phyloP scores from a whole-genome alignment of 768 basidiomycete genomes.

The Suillus fuscotomentosus region DNA sequence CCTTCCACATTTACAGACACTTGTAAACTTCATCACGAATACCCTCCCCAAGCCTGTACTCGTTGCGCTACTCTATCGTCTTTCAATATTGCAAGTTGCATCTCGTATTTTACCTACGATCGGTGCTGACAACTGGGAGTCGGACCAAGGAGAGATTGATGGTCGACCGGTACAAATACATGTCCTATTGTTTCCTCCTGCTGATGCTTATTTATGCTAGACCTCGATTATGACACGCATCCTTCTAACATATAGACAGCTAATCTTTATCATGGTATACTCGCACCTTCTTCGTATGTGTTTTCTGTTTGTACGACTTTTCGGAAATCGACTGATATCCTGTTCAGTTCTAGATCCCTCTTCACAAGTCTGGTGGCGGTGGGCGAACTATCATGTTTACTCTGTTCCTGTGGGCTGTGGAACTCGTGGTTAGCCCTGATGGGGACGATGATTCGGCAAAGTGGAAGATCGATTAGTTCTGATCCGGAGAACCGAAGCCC shows the following conservation, averaged over 20 bases:
- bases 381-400: constrained; percentile 91
- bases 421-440: constrained; percentile 75
- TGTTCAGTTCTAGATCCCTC: constrained; percentile 81
- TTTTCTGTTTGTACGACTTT: background rate
- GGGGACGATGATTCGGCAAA: constrained; percentile 65
- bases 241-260: constrained; percentile 78
- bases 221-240: constrained; percentile 75
- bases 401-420: constrained; percentile 78
- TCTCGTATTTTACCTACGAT: constrained; percentile 84
- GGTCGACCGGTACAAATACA: constrained; percentile 59
- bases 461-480: constrained; percentile 69
- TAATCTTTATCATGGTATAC: constrained; percentile 84
- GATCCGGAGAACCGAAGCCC: constrained; percentile 1
- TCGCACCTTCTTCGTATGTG: constrained; percentile 79
- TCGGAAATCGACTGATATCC: constrained; percentile 4
- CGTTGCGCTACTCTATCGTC: constrained; percentile 73
- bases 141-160: constrained; percentile 57
- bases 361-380: constrained; percentile 92
- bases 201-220: constrained; percentile 33
- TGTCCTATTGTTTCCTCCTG: background rate
- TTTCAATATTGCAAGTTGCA: constrained; percentile 78
- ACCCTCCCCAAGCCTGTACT: constrained; percentile 85
- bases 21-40: constrained; percentile 79
- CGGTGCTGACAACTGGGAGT: constrained; percentile 77
- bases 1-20: constrained; percentile 75